Evolutionary conservation across 2,329 filamentous ascomycete species (phyloP).

Genomic region (Fusarium sulawesiense): DNA sequence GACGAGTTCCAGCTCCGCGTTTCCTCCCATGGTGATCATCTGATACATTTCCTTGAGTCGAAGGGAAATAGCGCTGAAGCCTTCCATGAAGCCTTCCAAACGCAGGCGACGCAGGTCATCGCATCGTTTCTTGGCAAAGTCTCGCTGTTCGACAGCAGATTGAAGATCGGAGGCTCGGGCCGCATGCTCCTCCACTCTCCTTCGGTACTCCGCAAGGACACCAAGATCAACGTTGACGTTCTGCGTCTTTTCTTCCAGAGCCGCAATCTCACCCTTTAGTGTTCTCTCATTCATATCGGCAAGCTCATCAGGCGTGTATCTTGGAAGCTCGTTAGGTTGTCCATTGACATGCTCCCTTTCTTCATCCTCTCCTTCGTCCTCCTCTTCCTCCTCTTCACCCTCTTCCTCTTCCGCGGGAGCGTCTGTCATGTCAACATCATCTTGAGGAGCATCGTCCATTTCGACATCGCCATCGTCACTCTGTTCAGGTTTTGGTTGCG

Average conservation of each 20-base stretch:
- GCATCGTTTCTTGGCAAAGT: slow-evolving; percentile 89
- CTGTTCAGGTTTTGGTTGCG: slow-evolving; percentile 38
- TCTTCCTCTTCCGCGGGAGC: slow-evolving; percentile 48
- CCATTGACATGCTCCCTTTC: slow-evolving; percentile 44
- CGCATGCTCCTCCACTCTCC: slow-evolving; percentile 84
- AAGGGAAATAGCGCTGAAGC: slow-evolving; percentile 92
- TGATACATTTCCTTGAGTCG: slow-evolving; percentile 99
- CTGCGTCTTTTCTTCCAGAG: slow-evolving; percentile 77
- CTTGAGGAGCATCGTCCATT: slow-evolving; percentile 47
- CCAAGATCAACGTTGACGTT: slow-evolving; percentile 89
- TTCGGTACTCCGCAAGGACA: slow-evolving; percentile 89
- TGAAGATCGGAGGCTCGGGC: slow-evolving; percentile 86
- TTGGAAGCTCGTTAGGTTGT: slow-evolving; percentile 73
- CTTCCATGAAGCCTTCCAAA: slow-evolving; percentile 97
- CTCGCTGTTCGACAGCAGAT: slow-evolving; percentile 79
- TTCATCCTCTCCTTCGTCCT: slow-evolving; percentile 43
- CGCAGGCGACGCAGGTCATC: slow-evolving; percentile 91
- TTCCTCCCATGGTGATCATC: slow-evolving; percentile 99
- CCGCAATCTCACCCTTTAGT: slow-evolving; percentile 71
- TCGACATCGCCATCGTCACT: slow-evolving; percentile 50
- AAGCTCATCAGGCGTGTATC: slow-evolving; percentile 79
- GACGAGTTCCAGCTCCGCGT: slow-evolving; percentile 95
- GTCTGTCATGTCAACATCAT: slow-evolving; percentile 49
- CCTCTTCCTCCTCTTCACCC: slow-evolving; percentile 39
- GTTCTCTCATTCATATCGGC: slow-evolving; percentile 72